These are phyloP conservation scores for Monilinia vaccinii-corymbosi DNA, from an alignment of 2,329 filamentous ascomycete genomes.

Conservation along the genomic window DNA sequence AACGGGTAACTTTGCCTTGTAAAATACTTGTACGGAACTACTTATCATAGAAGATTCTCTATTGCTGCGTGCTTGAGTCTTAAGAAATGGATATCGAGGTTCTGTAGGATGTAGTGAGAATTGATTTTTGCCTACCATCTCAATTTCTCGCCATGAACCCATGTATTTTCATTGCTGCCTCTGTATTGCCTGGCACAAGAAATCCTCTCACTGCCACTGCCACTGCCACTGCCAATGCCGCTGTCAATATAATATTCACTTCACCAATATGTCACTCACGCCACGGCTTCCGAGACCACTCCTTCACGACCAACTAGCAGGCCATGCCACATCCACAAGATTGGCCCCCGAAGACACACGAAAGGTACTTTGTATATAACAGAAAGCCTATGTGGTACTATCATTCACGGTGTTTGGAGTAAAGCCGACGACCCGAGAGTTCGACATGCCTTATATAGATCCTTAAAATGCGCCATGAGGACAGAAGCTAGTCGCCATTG, in stretches of 20 bases:
- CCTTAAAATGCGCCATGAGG: too few relatives aligned
- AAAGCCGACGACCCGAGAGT: neutral
- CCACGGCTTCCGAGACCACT: neutral
- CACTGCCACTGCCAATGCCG: too few relatives aligned
- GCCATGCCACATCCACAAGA: neutral
- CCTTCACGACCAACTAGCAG: neutral
- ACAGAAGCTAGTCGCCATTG: too few relatives aligned
- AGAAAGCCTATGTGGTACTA: too few relatives aligned
- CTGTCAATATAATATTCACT: neutral
- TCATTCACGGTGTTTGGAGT: neutral
- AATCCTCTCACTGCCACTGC: neutral
- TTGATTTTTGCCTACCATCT: too few relatives aligned
- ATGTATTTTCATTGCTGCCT: too few relatives aligned
- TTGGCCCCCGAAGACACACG: too few relatives aligned
- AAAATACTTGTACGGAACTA: too few relatives aligned
- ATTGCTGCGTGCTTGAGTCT: neutral
- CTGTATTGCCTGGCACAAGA: neutral
- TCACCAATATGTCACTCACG: neutral
- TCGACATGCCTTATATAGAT: too few relatives aligned
- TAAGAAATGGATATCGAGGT: neutral
- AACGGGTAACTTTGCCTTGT: too few relatives aligned
- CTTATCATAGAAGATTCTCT: too few relatives aligned
- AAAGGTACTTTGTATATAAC: neutral
- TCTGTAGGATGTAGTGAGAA: neutral
- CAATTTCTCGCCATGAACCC: too few relatives aligned